Evolutionary conservation across 1,139 yeast species (phyloP).

Genomic region (Blastobotrys ciferrii): DNA sequence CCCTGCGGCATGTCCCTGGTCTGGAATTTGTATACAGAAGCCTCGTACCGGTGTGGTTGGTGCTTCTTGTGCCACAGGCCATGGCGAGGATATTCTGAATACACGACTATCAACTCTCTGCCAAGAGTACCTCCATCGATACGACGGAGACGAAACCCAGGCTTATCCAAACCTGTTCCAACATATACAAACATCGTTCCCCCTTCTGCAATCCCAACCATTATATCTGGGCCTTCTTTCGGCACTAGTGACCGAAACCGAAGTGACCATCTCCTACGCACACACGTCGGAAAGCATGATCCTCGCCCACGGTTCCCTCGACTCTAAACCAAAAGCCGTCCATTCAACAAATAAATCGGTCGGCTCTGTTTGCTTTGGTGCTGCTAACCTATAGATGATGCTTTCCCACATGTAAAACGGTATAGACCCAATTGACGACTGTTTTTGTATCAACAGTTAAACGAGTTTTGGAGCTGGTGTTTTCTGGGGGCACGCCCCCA

Average conservation of each 20-base stretch:
- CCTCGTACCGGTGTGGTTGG: background rate
- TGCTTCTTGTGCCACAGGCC: slow-evolving; percentile 30
- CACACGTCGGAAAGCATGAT: slow-evolving; percentile 31
- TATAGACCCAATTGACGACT: too few relatives aligned
- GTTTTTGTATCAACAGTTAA: too few relatives aligned
- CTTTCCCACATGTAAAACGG: too few relatives aligned
- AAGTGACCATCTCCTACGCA: slow-evolving; percentile 18
- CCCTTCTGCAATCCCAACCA: slow-evolving; percentile 25
- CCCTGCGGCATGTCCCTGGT: slow-evolving; percentile 41
- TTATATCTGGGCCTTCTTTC: slow-evolving; percentile 27
- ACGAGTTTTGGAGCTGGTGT: too few relatives aligned
- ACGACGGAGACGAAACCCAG: slow-evolving; percentile 12
- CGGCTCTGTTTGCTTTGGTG: slow-evolving; percentile 7
- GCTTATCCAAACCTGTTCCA: slow-evolving; percentile 9
- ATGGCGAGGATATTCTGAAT: slow-evolving; percentile 40
- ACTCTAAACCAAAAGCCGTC: background rate
- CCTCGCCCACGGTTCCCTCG: slow-evolving; percentile 17
- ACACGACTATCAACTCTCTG: slow-evolving; percentile 22
- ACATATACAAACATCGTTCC: background rate
- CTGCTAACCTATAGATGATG: background rate
- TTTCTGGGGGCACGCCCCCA: too few relatives aligned
- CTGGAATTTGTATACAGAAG: slow-evolving; percentile 30
- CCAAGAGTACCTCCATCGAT: background rate
- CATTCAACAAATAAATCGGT: slow-evolving; percentile 5
- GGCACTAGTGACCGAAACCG: slow-evolving; percentile 5